Percentiles rank a stretch among this genome's conserved stretches.
Conservation (phyloP, 2,329 filamentous ascomycete genomes). For the Talaromyces sp. region DNA sequence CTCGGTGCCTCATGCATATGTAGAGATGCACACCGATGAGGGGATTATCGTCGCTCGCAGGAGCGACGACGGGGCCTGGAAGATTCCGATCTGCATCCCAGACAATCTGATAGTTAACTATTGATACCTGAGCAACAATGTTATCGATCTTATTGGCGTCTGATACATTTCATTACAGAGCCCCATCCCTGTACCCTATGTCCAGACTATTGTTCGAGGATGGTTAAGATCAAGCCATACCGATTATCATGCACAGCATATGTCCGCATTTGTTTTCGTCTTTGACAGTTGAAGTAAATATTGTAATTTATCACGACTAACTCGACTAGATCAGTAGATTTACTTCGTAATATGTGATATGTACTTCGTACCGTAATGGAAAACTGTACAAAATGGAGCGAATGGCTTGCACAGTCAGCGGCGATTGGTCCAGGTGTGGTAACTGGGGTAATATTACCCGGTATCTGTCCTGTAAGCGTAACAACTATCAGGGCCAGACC, state of each 20-base stretch:
- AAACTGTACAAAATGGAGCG: not conserved
- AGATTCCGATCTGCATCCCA: not conserved
- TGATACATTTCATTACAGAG: not conserved
- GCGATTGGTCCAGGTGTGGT: not conserved
- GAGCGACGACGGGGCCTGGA: not conserved
- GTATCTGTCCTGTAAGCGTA: not conserved
- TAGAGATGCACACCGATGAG: not conserved
- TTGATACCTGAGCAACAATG: not conserved
- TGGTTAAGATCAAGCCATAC: not conserved
- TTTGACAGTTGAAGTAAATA: not conserved
- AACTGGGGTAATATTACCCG: not conserved
- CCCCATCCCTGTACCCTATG: not conserved
- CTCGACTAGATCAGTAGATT: not conserved
- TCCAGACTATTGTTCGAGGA: not conserved
- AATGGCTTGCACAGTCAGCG: not conserved
- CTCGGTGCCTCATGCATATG: not conserved
- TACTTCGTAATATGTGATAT: not conserved
- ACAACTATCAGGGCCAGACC: constrained; percentile 4
- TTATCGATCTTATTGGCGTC: constrained; percentile 2
- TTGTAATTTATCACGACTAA: not conserved
- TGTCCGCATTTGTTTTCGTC: not conserved
- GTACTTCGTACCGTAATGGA: not conserved
- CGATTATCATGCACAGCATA: not conserved
- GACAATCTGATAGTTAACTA: not conserved
- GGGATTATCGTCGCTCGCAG: not conserved